Evolutionary conservation across 1,139 yeast genomes (phyloP), one percentile per base, ranked within the genome.

Genomic region (Taiozyma sp.): DNA sequence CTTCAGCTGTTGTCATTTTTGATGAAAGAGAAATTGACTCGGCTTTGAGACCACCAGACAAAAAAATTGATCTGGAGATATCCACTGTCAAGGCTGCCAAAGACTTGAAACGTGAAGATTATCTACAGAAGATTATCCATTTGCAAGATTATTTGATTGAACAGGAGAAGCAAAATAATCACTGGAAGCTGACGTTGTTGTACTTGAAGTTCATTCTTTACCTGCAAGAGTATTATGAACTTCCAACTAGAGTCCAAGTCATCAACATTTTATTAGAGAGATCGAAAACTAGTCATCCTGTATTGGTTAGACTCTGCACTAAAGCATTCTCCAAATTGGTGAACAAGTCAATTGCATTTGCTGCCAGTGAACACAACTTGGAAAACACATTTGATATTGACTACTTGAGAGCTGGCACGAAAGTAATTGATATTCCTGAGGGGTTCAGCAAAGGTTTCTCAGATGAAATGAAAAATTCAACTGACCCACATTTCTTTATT

Each of bases 211-310:
- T 85, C 29, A 67, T 88, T 48, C 71, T 79, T 2, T 73, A 75
- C 37, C 63, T 86, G 9, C 88, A 85, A 61, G 69, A 77, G 2
- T 81, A 78, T 56, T 64, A 76, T 43, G 88, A 84, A 53, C 67
- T 80, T 32, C 71, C 74, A 2, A 68, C 79, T 1, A 73, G 73
- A 44, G 62, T 70, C 5, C 71, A 72, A 1, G 72, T 79, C 0
- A 63, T 86, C 19, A 67, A 68, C 32, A 62, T 78, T 9, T 71
- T 90, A 45, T 72, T 80, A 14, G 69, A 73, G 14, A 79, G 79
- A 44, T 78, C 88, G 0, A 68, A 79, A n/a, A 76, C 79, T 24
- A 81, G 81, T 40, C 97, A 90, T 65, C 97, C 97, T 0, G 71
- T 78, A 3, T 72, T 88, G 43, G 76, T 91, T 1, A 76, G 83